phyloP scores from a whole-genome alignment of 176 grass and related monocot species.

The Dactylis glomerata region DNA sequence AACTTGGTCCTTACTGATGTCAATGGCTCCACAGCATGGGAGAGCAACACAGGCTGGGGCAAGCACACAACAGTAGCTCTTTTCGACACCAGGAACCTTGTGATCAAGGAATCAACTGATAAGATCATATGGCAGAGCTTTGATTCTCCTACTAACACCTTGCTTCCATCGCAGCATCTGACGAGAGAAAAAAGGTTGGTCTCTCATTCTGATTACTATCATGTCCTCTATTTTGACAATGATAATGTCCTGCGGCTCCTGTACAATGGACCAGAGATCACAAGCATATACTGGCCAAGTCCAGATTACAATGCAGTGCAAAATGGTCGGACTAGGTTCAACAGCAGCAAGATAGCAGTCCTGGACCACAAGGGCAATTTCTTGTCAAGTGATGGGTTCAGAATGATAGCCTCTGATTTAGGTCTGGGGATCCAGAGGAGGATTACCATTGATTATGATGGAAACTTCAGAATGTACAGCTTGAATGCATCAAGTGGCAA shows the following conservation, averaged over 20 bases:
- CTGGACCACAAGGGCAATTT: slow-evolving; percentile 43
- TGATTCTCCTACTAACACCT: slow-evolving; percentile 44
- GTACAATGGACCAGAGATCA: slow-evolving; percentile 47
- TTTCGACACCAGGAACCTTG: slow-evolving; percentile 58
- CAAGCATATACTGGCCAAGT: slow-evolving; percentile 73
- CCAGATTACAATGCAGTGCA: slow-evolving; percentile 32
- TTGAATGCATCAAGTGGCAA: slow-evolving; percentile 48
- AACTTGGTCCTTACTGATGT: slow-evolving; percentile 61
- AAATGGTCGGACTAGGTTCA: slow-evolving; percentile 54
- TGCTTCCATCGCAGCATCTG: slow-evolving; percentile 46
- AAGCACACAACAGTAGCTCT: slow-evolving; percentile 39
- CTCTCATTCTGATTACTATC: slow-evolving; percentile 18
- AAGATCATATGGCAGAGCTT: slow-evolving; percentile 55
- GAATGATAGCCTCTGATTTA: slow-evolving; percentile 39
- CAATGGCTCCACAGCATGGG: slow-evolving; percentile 52
- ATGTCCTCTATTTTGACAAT: slow-evolving; percentile 61
- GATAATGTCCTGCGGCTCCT: slow-evolving; percentile 63
- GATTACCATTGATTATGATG: slow-evolving; percentile 63
- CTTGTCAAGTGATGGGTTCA: slow-evolving; percentile 53
- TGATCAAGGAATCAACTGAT: slow-evolving; percentile 12
- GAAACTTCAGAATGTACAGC: slow-evolving; percentile 82
- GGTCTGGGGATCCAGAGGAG: slow-evolving; percentile 44
- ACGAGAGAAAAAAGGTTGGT: slow-evolving; percentile 31
- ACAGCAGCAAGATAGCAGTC: slow-evolving; percentile 53
- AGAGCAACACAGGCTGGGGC: slow-evolving; percentile 38